Conservation (phyloP, 148 eudicot genomes). For the Bassia scoparia region DNA sequence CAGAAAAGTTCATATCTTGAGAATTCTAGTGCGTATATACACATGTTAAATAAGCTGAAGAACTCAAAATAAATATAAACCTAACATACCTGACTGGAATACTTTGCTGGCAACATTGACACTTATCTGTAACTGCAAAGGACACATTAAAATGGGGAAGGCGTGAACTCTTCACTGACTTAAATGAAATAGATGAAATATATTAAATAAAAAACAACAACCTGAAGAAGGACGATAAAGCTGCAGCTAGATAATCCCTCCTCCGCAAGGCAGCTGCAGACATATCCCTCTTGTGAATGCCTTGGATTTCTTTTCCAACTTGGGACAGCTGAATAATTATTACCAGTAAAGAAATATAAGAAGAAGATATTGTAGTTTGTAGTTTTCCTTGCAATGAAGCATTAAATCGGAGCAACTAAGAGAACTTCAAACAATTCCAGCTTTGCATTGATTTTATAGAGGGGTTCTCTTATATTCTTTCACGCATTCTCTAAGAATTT, state of each 20-base stretch:
- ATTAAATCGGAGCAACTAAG: no score
- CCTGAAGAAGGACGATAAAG: slow-evolving; percentile 94
- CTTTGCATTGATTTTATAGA: no score
- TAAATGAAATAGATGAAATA: not conserved
- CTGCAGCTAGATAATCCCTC: slow-evolving; percentile 95
- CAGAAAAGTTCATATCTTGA: no score
- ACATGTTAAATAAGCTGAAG: not conserved
- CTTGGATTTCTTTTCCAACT: slow-evolving; percentile 78
- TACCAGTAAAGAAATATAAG: not conserved
- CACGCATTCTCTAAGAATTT: no score
- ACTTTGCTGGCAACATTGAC: slow-evolving; percentile 80
- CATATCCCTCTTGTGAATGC: slow-evolving; percentile 86
- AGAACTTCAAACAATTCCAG: no score
- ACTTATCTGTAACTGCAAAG: slow-evolving; percentile 83
- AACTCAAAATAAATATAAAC: not conserved
- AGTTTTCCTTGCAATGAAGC: no score
- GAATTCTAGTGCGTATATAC: no score
- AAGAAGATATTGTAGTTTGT: no score
- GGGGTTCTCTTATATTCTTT: no score
- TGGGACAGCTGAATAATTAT: slow-evolving; percentile 34
- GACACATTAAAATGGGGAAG: slow-evolving; percentile 10
- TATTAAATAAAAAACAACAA: slow-evolving; percentile 26
- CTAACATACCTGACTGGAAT: slow-evolving; percentile 82
- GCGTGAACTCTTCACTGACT: not conserved
- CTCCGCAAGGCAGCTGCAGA: slow-evolving; percentile 87